Base-by-base conservation (phyloP, 169 alveolate genomes). In the Plasmodium cynomolgi region DNA sequence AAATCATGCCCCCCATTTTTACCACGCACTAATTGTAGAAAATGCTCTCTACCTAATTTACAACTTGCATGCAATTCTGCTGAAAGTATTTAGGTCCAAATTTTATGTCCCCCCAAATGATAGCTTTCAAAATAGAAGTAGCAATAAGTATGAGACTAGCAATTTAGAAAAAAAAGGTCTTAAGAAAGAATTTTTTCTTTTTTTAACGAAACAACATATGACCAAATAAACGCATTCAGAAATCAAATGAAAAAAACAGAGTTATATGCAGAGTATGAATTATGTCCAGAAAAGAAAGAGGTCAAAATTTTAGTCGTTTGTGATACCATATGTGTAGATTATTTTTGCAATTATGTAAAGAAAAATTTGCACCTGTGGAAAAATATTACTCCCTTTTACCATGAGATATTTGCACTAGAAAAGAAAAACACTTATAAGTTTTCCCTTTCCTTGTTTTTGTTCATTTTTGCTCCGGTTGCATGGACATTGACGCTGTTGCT, bases 301-400 rank as follows among this genome's bases (percentile, higher is more conserved):
- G 58, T 91, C n/a, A 81, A 71, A 72, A 91, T 91, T 33, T 72
- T 91, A 81, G 72, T 91, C 75, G 58, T 91, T 26, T 91, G 95
- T 91, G 95, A 91, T 82, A 41, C 86, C 44, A 82, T 91, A 71
- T 82, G 95, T 91, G 92, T 91, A 26, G 95, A 91, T 73, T 91
- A 72, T 82, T 91, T 91, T 81, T 91, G 79, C 23, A 47, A 91
- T 72, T 91, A 58, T 20, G 31, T 91, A 17, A 71, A 82, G 77
- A 81, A 58, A 13, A 91, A 91, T 71, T 82, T 91, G 3, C 54
- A 68, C 37, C 20, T 50, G 5, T 91, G 92, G 92, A 34, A 68
- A 44, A 82, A 81, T 72, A 33, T 91, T 50, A 34, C 44, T 44
- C 95, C 95, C 1, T 91, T 91, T 71, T 91, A 91, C 79, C 83